Conservation (phyloP, 768 basidiomycete genomes). For the Asterophora parasitica region DNA sequence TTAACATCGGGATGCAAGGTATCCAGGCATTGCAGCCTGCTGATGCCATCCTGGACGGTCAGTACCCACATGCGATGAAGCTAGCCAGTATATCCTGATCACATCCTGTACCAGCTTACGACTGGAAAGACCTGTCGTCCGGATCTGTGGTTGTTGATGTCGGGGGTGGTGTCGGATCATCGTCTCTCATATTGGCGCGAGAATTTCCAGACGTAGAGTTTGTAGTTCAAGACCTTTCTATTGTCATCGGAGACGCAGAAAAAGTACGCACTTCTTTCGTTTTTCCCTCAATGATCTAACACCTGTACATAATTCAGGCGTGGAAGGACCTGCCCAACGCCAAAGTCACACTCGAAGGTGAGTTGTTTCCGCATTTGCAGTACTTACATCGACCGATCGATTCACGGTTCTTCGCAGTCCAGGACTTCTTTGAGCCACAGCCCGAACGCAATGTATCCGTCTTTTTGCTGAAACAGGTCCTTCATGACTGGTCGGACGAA, state of each 20-base stretch:
- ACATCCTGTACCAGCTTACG: slow-evolving; percentile 13
- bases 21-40: slow-evolving; percentile 20
- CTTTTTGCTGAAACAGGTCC: slow-evolving; percentile 45
- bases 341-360: too few relatives aligned
- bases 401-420: too few relatives aligned
- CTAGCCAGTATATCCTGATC: too few relatives aligned
- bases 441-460: slow-evolving; percentile 27
- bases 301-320: too few relatives aligned
- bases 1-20: slow-evolving; percentile 28
- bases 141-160: slow-evolving; percentile 27
- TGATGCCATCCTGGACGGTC: slow-evolving; percentile 18
- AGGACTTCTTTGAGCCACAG: too few relatives aligned
- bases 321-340: too few relatives aligned
- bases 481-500: slow-evolving; percentile 53
- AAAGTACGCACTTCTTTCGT: not conserved
- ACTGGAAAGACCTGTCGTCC: slow-evolving; percentile 14
- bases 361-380: too few relatives aligned
- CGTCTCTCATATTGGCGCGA: slow-evolving; percentile 24
- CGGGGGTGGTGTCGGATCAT: slow-evolving; percentile 30
- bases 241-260: slow-evolving; percentile 20
- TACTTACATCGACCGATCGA: too few relatives aligned
- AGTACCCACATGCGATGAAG: not conserved
- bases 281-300: too few relatives aligned
- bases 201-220: slow-evolving; percentile 26
- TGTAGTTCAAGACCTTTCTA: slow-evolving; percentile 30